Evolutionary conservation across 1,139 yeast genomes (phyloP), one percentile per base, ranked within the genome.

Genomic region (Yamadazyma dushanensis): DNA sequence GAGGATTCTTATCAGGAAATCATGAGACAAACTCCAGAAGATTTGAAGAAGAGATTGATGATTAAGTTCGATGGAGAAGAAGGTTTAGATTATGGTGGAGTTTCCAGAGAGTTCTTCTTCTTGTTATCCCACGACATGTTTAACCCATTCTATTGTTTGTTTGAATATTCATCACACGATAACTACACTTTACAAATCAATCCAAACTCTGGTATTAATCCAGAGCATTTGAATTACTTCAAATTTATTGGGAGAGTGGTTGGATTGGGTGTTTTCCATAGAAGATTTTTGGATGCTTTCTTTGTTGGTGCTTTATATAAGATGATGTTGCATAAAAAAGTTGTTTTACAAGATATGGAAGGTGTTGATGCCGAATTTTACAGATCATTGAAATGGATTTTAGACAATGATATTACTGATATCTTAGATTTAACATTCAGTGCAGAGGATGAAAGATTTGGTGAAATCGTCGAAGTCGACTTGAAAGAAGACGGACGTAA

Each of bases 31-130:
- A 82, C 97, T 2, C 97, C 98, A 11, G 96, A 89, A 62, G 99
- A 92, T 57, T 77, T 92, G 66, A 94, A 92, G 76, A 94, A 92
- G 73, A 78, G 98, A 58, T 70, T 92, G 44, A 92, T 92, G 98
- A 94, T 92, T 61, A 90, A 92, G 61, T 92, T 94, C 54, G 98
- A 92, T 51, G 98, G 98, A 43, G 99, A 92, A 70, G 98, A 92
- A 72, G 99, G 98, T 62, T 76, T 94, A 51, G 99, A 92, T 71
- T 92, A 92, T 59, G 98, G 98, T 75, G 99, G 99, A 59, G 97
- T 92, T 47, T 88, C 97, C 19, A 79, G 98, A 70, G 99, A 92
- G 63, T 92, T 88, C 63, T 92, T 94, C 81, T 92, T 89, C 66
- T 73, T 90, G 56, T 73, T 92, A 48, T 90, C 97, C 2, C 98